Percentiles rank a stretch among this genome's conserved stretches.
Conservation (phyloP, 2,329 filamentous ascomycete species). For the Penicillium sp. region DNA sequence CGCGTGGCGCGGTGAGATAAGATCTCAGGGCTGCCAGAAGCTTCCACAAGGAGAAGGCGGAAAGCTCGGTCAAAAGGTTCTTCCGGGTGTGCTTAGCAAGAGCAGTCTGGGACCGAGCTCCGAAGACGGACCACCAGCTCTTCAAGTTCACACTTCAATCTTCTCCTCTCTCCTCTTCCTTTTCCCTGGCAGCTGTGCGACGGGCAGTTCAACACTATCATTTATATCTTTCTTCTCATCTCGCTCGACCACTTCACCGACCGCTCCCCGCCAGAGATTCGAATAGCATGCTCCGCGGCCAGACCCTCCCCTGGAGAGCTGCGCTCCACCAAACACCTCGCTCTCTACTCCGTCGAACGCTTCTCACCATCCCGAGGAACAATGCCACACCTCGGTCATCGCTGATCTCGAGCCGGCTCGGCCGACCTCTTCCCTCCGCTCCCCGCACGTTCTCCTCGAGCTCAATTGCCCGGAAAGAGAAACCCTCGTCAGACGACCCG, state of each 20-base stretch:
- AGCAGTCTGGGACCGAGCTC: constrained; percentile 12
- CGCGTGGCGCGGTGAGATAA: constrained; percentile 1
- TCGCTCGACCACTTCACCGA: constrained; percentile 3
- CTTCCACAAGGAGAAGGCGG: constrained; percentile 1
- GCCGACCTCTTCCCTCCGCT: constrained; percentile 31
- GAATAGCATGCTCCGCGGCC: constrained; percentile 65
- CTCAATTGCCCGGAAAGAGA: constrained; percentile 60
- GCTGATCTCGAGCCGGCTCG: constrained; percentile 28
- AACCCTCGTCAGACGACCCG: constrained; percentile 51
- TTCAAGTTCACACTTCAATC: constrained; percentile 6
- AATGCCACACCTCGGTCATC: constrained; percentile 34
- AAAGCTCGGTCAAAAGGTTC: constrained; percentile 26
- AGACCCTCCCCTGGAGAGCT: constrained; percentile 68
- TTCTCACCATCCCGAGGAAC: constrained; percentile 36
- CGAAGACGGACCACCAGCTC: constrained; percentile 19
- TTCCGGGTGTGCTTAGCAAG: constrained; percentile 12
- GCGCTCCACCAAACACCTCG: constrained; percentile 58
- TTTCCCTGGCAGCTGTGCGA: constrained; percentile 16
- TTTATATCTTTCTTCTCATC: neutral
- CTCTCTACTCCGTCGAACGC: constrained; percentile 39
- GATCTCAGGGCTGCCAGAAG: constrained; percentile 3
- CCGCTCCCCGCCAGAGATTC: constrained; percentile 20
- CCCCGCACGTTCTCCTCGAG: constrained; percentile 51
- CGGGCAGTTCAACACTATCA: constrained; percentile 9
- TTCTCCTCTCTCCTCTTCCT: constrained; percentile 14